Evolutionary conservation across 768 basidiomycete species (phyloP).

Genomic region (Nidularia sp.): DNA sequence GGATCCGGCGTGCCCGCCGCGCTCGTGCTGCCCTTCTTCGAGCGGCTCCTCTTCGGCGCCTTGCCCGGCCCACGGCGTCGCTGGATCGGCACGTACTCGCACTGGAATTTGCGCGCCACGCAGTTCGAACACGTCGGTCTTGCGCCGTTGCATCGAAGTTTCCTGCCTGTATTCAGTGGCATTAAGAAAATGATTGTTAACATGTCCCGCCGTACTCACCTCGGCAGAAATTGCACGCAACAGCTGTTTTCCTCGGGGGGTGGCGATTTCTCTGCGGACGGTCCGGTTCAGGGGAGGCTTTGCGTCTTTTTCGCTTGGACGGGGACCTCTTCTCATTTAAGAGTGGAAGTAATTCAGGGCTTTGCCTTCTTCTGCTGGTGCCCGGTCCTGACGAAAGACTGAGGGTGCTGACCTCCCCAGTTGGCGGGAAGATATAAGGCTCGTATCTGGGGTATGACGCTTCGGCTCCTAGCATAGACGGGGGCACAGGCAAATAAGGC

Average conservation of each 20-base stretch:
- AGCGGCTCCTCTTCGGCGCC: slow-evolving; percentile 56
- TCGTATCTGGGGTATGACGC: not conserved
- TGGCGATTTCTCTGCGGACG: slow-evolving; percentile 15
- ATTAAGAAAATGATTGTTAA: slow-evolving; percentile 2
- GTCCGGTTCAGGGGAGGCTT: slow-evolving; percentile 16
- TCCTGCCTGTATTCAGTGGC: slow-evolving; percentile 45
- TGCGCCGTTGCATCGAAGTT: slow-evolving; percentile 69
- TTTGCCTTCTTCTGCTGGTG: not conserved
- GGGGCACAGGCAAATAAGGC: not conserved
- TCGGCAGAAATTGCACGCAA: slow-evolving; percentile 80
- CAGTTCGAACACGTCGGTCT: slow-evolving; percentile 66
- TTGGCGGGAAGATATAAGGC: not conserved
- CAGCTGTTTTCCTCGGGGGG: slow-evolving; percentile 43
- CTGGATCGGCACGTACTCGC: slow-evolving; percentile 47
- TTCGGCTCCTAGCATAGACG: not conserved
- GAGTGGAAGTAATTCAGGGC: not conserved
- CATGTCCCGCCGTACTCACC: slow-evolving; percentile 28
- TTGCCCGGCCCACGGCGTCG: slow-evolving; percentile 74
- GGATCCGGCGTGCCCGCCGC: slow-evolving; percentile 1
- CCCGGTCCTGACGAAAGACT: not conserved
- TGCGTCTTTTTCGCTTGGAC: not conserved
- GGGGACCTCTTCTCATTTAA: slow-evolving; percentile 15
- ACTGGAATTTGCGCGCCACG: slow-evolving; percentile 42
- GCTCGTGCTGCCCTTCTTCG: slow-evolving; percentile 27
- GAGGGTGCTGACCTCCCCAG: not conserved